phyloP scores from a whole-genome alignment of 1,284 basidiomycete species.

The Mycosarcoma mackinlayi region DNA sequence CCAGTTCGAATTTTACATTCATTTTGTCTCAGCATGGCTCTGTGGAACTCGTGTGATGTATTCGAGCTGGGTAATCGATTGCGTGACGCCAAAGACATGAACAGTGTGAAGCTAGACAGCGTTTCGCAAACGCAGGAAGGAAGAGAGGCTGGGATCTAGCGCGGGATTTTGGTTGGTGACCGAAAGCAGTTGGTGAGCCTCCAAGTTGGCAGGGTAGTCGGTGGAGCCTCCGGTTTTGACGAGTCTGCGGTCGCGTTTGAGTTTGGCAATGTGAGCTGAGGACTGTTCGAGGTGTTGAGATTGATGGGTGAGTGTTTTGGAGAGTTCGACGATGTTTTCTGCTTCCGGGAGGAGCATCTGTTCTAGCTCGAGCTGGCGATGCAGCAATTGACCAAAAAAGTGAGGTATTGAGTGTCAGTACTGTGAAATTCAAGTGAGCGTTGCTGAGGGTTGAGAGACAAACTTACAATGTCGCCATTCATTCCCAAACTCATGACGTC shows the following conservation, averaged over 20 bases:
- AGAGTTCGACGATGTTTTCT: slow-evolving; percentile 46
- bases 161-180: slow-evolving; percentile 10
- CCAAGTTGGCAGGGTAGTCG: slow-evolving; percentile 33
- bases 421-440: not conserved
- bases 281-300: slow-evolving; percentile 15
- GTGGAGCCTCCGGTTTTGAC: slow-evolving; percentile 14
- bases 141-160: slow-evolving; percentile 15
- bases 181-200: slow-evolving; percentile 18
- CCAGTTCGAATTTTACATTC: not conserved
- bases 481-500: slow-evolving; percentile 26
- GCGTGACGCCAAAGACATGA: too few species aligned
- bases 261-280: slow-evolving; percentile 7
- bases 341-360: slow-evolving; percentile 45
- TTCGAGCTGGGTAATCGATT: too few species aligned
- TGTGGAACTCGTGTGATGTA: too few species aligned
- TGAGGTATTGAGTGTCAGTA: not conserved
- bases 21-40: too few species aligned
- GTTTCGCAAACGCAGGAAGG: slow-evolving; percentile 8
- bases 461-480: slow-evolving; percentile 42
- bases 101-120: too few species aligned
- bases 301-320: slow-evolving; percentile 32
- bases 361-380: slow-evolving; percentile 32
- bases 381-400: not conserved
- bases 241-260: slow-evolving; percentile 29
- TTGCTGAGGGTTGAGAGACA: not conserved